Base-by-base conservation (phyloP, 2,329 filamentous ascomycete genomes). In the Exophiala sideris region DNA sequence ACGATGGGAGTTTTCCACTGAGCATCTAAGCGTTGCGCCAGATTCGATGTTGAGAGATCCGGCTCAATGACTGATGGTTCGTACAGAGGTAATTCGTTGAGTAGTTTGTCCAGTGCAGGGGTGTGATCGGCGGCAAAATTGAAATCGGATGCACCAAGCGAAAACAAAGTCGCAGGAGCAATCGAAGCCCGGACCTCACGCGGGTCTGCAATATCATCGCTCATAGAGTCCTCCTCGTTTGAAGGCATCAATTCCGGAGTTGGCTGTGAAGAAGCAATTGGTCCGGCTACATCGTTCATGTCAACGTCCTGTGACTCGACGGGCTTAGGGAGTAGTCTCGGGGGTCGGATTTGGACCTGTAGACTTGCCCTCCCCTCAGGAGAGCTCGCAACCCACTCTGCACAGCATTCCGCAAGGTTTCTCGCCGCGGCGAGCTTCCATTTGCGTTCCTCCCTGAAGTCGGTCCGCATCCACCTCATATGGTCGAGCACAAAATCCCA, bases 401-500 rank as follows among this genome's bases (percentile, higher is more conserved):
- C 89, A 70, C 92, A 97, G 64, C 87, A 88, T 64, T 85, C 78
- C 1, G 91, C 94, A 56, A 96, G 77, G 53, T 86, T 90, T 54
- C 86, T 86, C 4, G 91, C 91, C 34, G 87, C 81, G 2, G 87
- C 82, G 66, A 84, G 85, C 73, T 96, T 97, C 91, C 91, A 96
- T 68, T 95, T 96, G 38, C 90, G 79, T 70, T 97, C 94, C 71
- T 96, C 89, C 48, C 88, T 82, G 66, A 96, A 97, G 71, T 99
- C 94, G 1, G 91, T 96, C 47, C 91, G 84, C 89, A 99, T 95
- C 92, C 92, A 97, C 70, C 91, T 95, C 82, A 92, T 89, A 74
- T 99, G 91, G 62, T 91, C 82, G 32, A 99, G 75, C 51, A 97
- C 70, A 48, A 92, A 80, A 71, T 99, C 94, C 82, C 86, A 89